These are phyloP conservation scores for Malassezia caprae DNA, from an alignment of 1,284 basidiomycete genomes.

Conservation along the genomic window DNA sequence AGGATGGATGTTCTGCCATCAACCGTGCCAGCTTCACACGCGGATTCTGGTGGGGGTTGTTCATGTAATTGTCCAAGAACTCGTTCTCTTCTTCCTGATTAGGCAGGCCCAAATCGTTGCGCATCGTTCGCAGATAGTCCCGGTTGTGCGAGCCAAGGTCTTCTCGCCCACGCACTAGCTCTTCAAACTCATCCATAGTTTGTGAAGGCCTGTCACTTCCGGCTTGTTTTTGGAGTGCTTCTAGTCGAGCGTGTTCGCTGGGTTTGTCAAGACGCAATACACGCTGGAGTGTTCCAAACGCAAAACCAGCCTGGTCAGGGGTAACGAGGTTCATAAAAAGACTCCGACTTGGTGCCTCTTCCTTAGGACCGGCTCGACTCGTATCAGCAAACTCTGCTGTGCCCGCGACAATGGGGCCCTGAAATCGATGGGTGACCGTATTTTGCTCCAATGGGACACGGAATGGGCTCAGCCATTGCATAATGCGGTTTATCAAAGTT, in stretches of 20 bases:
- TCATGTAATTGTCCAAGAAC: conserved; percentile 25
- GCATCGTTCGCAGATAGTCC: conserved; percentile 55
- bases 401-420: conserved; percentile 19
- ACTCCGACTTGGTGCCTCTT: conserved; percentile 17
- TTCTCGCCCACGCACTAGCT: conserved; percentile 17
- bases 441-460: conserved; percentile 55
- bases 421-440: conserved; percentile 20
- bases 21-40: conserved; percentile 76
- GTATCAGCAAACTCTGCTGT: conserved; percentile 8
- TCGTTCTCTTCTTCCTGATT: conserved; percentile 18
- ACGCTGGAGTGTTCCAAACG: conserved; percentile 23
- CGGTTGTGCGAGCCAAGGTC: conserved; percentile 52
- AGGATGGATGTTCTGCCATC: conserved; percentile 77
- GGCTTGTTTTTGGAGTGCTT: conserved; percentile 40
- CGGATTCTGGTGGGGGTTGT: conserved; percentile 56
- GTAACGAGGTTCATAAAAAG: conserved; percentile 16
- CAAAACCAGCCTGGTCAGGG: conserved; percentile 13
- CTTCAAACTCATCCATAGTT: conserved; percentile 18
- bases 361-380: background rate
- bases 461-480: conserved; percentile 76
- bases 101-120: conserved; percentile 35
- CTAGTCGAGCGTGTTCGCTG: conserved; percentile 58
- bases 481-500: conserved; percentile 47
- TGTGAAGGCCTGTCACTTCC: background rate
- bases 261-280: conserved; percentile 53